These are phyloP conservation scores for Iris pallida DNA, from an alignment of 116 monocot genomes.

Conservation along the genomic window DNA sequence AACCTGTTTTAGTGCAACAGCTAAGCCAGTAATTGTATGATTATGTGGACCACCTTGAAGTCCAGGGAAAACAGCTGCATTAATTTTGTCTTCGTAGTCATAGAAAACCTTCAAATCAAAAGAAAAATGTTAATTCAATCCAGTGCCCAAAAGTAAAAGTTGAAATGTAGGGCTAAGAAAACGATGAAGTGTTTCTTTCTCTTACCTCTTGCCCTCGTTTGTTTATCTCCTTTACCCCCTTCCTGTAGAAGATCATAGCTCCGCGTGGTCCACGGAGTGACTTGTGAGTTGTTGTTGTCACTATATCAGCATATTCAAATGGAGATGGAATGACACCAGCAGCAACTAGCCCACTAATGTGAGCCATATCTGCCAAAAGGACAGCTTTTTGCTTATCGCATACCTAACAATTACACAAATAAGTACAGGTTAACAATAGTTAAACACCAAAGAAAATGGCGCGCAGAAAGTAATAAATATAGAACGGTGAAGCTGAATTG, in stretches of 20 bases:
- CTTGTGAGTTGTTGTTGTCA: slow-evolving; percentile 98
- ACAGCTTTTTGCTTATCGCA: slow-evolving; percentile 94
- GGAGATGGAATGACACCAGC: slow-evolving; percentile 94
- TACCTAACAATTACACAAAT: slow-evolving; percentile 39
- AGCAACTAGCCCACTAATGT: slow-evolving; percentile 94
- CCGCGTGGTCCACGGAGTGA: slow-evolving; percentile 97
- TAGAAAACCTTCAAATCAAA: slow-evolving; percentile 62
- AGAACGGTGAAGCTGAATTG: neutral
- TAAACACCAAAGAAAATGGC: neutral
- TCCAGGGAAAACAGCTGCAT: slow-evolving; percentile 95
- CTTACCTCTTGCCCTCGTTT: slow-evolving; percentile 88
- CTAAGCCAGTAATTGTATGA: slow-evolving; percentile 97
- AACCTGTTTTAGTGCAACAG: slow-evolving; percentile 99
- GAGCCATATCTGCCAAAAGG: slow-evolving; percentile 97
- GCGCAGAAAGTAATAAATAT: neutral
- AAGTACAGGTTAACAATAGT: neutral
- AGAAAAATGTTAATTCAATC: neutral
- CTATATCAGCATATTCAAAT: slow-evolving; percentile 93
- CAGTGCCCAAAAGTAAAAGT: too few species aligned
- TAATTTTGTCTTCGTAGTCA: slow-evolving; percentile 94
- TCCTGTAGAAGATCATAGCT: slow-evolving; percentile 98
- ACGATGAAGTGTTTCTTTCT: neutral
- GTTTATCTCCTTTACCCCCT: slow-evolving; percentile 84
- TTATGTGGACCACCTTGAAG: slow-evolving; percentile 99
- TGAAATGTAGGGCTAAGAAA: too few species aligned